Conservation (phyloP, 345 rosid species). For the Acer yangbiense region DNA sequence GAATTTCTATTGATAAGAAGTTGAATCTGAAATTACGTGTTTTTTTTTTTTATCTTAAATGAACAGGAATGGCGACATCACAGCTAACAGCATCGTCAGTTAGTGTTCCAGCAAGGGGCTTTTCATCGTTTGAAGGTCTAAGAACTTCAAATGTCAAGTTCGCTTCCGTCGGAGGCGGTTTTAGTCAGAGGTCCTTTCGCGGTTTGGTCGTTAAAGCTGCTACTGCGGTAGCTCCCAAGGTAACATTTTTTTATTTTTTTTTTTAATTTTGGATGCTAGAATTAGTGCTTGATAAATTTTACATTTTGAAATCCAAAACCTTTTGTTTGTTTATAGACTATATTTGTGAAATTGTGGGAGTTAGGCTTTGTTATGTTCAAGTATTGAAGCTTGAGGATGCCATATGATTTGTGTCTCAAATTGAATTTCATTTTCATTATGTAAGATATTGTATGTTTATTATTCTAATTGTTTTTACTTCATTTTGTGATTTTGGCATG, state of each 20-base stretch:
- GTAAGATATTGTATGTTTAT: neutral
- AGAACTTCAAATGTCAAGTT: conserved; percentile 61
- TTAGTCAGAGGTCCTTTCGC: conserved; percentile 42
- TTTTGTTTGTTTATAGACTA: neutral
- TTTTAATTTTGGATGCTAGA: neutral
- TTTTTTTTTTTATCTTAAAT: conserved; percentile 14
- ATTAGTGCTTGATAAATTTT: neutral
- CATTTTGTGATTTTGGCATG: neutral
- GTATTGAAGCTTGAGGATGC: neutral
- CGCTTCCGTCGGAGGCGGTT: conserved; percentile 42
- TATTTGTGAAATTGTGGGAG: no score
- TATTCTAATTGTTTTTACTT: neutral
- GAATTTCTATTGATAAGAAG: neutral
- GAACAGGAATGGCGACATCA: conserved; percentile 59
- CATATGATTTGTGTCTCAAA: neutral
- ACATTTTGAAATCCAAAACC: neutral
- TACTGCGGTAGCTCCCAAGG: conserved; percentile 93
- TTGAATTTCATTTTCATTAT: neutral
- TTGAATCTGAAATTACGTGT: conserved; percentile 6
- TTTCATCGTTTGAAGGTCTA: conserved; percentile 63
- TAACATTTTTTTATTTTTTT: conserved; percentile 3
- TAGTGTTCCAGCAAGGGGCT: conserved; percentile 48
- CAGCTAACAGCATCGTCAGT: conserved; percentile 65
- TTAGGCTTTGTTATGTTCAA: neutral
- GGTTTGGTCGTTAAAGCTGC: conserved; percentile 81